Percentiles rank a stretch among this genome's conserved stretches.
Evolutionary conservation across 1,139 yeast species (phyloP).

Genomic region (Lodderomyces pseudojiufengensis): DNA sequence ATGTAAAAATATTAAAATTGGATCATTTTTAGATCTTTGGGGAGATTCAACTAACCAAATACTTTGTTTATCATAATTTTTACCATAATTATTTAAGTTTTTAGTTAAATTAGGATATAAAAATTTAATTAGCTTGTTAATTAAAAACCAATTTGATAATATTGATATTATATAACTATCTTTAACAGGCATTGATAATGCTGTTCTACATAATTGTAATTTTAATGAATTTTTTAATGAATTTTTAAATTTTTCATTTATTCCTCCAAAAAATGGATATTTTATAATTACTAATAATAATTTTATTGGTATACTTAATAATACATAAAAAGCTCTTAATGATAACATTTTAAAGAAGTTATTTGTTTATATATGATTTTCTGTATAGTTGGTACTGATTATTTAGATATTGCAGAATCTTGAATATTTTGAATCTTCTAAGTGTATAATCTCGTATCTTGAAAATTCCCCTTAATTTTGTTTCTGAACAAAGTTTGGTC

Average conservation of each 20-base stretch:
- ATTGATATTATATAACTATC: conserved; percentile 5
- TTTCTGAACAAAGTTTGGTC: too few species aligned
- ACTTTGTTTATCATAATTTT: conserved; percentile 28
- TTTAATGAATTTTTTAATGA: conserved; percentile 9
- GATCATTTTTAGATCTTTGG: conserved; percentile 25
- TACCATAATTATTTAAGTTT: conserved; percentile 31
- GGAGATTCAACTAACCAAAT: conserved; percentile 35
- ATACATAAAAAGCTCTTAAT: conserved; percentile 6
- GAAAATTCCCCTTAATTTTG: too few species aligned
- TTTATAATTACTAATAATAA: conserved; percentile 7
- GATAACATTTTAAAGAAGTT: too few species aligned
- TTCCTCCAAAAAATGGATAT: conserved; percentile 12
- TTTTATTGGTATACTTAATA: conserved; percentile 10
- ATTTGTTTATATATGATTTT: too few species aligned
- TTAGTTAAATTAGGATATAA: conserved; percentile 8
- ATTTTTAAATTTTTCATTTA: conserved; percentile 9
- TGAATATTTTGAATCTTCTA: too few species aligned
- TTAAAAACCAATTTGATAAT: conserved; percentile 4
- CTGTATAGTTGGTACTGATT: too few species aligned
- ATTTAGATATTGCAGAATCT: too few species aligned
- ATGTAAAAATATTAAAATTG: conserved; percentile 36
- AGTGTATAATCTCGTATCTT: too few species aligned
- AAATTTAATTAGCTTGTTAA: conserved; percentile 6
- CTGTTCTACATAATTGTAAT: conserved; percentile 7
- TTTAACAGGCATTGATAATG: conserved; percentile 9